Percentiles rank a stretch among this genome's conserved stretches.
Evolutionary conservation across 1,284 basidiomycete genomes (phyloP).

Genomic region (Naganishia sp.): DNA sequence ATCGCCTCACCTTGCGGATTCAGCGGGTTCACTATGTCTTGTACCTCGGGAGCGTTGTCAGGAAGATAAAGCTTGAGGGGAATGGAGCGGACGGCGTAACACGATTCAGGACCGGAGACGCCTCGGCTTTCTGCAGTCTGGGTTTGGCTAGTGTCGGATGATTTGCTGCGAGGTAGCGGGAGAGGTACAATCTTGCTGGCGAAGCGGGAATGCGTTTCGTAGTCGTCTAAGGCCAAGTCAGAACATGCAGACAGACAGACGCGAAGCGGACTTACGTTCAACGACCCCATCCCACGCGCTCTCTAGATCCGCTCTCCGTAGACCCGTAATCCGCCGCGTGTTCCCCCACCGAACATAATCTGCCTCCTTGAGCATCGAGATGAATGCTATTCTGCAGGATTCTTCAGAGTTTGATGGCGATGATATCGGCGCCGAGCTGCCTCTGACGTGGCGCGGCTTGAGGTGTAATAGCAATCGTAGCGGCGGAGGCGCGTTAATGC

Average conservation of each 20-base stretch:
- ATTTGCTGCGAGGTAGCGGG: conserved; percentile 38
- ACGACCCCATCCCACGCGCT: conserved; percentile 91
- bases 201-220: conserved; percentile 89
- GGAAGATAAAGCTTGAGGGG: conserved; percentile 89
- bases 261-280: conserved; percentile 64
- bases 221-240: conserved; percentile 67
- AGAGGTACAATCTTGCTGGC: conserved; percentile 72
- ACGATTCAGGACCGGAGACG: conserved; percentile 54
- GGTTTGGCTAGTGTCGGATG: conserved; percentile 55
- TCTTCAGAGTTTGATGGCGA: conserved; percentile 69
- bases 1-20: conserved; percentile 37
- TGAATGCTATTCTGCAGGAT: conserved; percentile 83
- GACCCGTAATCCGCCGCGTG: conserved; percentile 83
- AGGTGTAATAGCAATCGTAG: conserved; percentile 80
- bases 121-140: conserved; percentile 67
- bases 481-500: conserved; percentile 53
- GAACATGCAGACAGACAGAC: not conserved
- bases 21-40: conserved; percentile 81
- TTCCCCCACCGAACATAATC: conserved; percentile 94
- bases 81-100: conserved; percentile 79
- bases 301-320: conserved; percentile 86
- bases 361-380: conserved; percentile 91
- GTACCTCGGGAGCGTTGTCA: conserved; percentile 78
- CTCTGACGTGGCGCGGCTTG: conserved; percentile 58
- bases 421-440: conserved; percentile 74